Conservation (phyloP, 108 stramenopile genomes). For the Cyclostephanos invisitatus region DNA sequence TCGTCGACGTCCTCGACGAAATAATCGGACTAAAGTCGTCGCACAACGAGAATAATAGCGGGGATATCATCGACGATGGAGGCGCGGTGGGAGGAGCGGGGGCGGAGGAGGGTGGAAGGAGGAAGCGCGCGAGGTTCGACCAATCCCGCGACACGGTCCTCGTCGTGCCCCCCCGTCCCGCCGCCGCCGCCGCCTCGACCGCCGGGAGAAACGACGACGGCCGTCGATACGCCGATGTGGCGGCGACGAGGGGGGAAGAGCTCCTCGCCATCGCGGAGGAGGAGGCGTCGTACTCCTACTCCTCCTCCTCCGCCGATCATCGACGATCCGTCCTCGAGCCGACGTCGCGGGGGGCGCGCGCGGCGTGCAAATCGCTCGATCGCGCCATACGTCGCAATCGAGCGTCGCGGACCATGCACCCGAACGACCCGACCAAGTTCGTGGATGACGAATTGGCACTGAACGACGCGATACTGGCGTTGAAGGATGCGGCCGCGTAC, state of each 20-base stretch:
- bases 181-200: not conserved
- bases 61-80: not conserved
- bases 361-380: constrained; percentile 45
- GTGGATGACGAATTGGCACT: constrained; percentile 74
- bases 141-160: constrained; percentile 57
- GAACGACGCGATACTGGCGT: constrained; percentile 59
- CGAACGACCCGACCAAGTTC: constrained; percentile 60
- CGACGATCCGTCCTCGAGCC: constrained; percentile 37
- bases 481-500: constrained; percentile 58
- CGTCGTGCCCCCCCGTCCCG: constrained; percentile 31
- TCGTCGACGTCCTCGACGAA: constrained; percentile 44
- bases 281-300: constrained; percentile 11
- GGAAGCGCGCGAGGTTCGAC: constrained; percentile 28
- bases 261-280: constrained; percentile 71
- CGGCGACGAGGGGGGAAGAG: constrained; percentile 17
- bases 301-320: not conserved
- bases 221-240: not conserved
- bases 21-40: constrained; percentile 28
- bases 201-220: not conserved
- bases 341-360: constrained; percentile 52
- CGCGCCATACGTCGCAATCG: constrained; percentile 52
- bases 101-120: not conserved
- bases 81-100: not conserved
- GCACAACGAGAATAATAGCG: not conserved
- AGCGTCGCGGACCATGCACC: constrained; percentile 51